These are phyloP conservation scores for Capronia americana DNA, from an alignment of 2,329 filamentous ascomycete species.

Conservation along the genomic window DNA sequence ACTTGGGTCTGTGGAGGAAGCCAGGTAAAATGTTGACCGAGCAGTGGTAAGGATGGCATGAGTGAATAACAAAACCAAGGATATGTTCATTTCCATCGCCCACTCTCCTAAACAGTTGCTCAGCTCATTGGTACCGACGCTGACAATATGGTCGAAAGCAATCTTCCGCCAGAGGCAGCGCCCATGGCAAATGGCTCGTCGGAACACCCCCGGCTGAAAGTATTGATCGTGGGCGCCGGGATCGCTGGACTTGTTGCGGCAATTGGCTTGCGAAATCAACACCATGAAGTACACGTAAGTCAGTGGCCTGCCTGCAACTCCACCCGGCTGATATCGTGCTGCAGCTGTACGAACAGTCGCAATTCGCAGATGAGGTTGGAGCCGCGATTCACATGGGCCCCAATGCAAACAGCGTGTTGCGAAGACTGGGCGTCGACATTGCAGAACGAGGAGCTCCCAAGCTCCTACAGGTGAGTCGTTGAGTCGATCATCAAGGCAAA, in stretches of 20 bases:
- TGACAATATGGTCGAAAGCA: too few species aligned
- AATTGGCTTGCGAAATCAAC: conserved; percentile 43
- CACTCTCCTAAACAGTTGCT: too few species aligned
- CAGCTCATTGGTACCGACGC: too few species aligned
- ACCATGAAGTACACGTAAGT: conserved; percentile 43
- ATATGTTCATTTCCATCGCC: too few species aligned
- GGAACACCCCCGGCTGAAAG: too few species aligned
- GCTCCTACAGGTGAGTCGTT: neutral
- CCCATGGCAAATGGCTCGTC: too few species aligned
- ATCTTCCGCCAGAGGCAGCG: too few species aligned
- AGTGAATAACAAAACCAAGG: too few species aligned
- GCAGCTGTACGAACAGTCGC: conserved; percentile 42
- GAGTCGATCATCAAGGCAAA: conserved; percentile 9
- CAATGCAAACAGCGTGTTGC: conserved; percentile 41
- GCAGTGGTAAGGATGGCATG: too few species aligned
- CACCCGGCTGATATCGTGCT: neutral
- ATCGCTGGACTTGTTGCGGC: conserved; percentile 44
- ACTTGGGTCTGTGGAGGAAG: too few species aligned
- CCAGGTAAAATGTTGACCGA: too few species aligned
- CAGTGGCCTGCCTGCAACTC: neutral
- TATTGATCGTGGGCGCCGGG: conserved; percentile 42
- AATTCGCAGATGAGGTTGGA: conserved; percentile 42
- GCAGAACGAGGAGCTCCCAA: conserved; percentile 7
- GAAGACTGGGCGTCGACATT: conserved; percentile 12
- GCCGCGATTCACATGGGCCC: conserved; percentile 44